These are phyloP conservation scores for Pseudogymnoascus sp. DNA, from an alignment of 2,329 filamentous ascomycete genomes.

Conservation along the genomic window DNA sequence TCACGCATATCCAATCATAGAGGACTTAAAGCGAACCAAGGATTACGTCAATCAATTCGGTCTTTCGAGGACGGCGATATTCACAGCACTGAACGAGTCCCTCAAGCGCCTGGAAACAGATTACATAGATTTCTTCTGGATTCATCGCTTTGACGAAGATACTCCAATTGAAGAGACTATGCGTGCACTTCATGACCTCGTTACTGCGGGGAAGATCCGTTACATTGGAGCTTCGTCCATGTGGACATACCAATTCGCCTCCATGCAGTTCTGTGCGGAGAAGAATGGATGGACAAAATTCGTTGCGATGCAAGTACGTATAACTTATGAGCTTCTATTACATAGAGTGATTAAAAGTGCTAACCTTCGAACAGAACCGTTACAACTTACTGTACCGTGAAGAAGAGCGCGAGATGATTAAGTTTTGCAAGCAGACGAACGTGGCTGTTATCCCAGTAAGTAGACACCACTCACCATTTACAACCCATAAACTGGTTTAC, in stretches of 20 bases:
- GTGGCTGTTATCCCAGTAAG: constrained; percentile 34
- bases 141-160: constrained; percentile 48
- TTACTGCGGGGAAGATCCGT: constrained; percentile 48
- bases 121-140: constrained; percentile 55
- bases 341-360: neutral
- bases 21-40: constrained; percentile 32
- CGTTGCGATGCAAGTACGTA: constrained; percentile 38
- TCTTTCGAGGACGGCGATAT: constrained; percentile 56
- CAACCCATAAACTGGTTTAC: neutral
- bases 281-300: constrained; percentile 49
- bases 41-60: constrained; percentile 41
- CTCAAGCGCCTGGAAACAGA: constrained; percentile 44
- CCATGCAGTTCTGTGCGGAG: constrained; percentile 44
- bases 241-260: constrained; percentile 42
- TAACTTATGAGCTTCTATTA: neutral
- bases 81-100: constrained; percentile 56
- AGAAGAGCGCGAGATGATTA: constrained; percentile 42
- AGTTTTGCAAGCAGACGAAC: constrained; percentile 37
- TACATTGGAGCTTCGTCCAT: constrained; percentile 46
- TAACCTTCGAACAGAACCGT: constrained; percentile 37
- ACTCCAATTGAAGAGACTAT: constrained; percentile 53
- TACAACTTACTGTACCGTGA: constrained; percentile 50
- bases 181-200: constrained; percentile 52
- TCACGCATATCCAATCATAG: constrained; percentile 23
- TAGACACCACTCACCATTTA: constrained; percentile 4